Evolutionary conservation across 2,329 filamentous ascomycete species (phyloP), one percentile per base, ranked within the genome.

Genomic region (Chaetothyriales sp.): DNA sequence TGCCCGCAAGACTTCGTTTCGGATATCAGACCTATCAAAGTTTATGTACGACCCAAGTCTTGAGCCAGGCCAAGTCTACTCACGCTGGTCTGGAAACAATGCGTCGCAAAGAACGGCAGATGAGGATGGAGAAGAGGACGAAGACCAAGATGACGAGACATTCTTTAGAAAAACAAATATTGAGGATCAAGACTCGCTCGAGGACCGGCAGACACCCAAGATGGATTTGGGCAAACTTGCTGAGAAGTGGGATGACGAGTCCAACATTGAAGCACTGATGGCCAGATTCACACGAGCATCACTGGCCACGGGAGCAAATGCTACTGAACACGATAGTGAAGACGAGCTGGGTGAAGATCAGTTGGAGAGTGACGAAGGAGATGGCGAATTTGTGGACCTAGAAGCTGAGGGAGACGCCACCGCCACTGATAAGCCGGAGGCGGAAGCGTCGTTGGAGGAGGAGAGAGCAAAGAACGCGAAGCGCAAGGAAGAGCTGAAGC

Each of bases 381-480:
- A 90, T 60, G 86, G 86, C 47, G 84, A 77, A 39, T 93, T 90
- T 57, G 82, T 92, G 63, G 89, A 95, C 68, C 73, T 95, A 18
- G 87, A 95, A 66, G 82, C 83, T 0, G 32, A 39, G 32, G 32
- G 1, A 39, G 32, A 15, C 32, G 84, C 80, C 3, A 82, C 88
- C 60, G 67, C 67, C 12, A 68, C 66, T 28, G 68, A 64, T 36
- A 64, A 68, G 26, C 61, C 66, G 15, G 58, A 59, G 7, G 56
- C 61, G 44, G 63, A 65, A 43, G 61, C 65, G n/a, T 71, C 74
- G 46, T 74, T 96, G n/a, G 87, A 90, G 55, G 84, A 81, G 2
- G 92, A 98, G 69, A 84, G 92, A 59, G 86, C 87, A 59, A 84
- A 80, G 66, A 98, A 98, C 62, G 92, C 92, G 1, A 80, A 81